Percentiles rank a stretch among this genome's conserved stretches.
These are phyloP conservation scores for Magnaporthales sp. DNA, from an alignment of 2,329 filamentous ascomycete species.

Conservation along the genomic window DNA sequence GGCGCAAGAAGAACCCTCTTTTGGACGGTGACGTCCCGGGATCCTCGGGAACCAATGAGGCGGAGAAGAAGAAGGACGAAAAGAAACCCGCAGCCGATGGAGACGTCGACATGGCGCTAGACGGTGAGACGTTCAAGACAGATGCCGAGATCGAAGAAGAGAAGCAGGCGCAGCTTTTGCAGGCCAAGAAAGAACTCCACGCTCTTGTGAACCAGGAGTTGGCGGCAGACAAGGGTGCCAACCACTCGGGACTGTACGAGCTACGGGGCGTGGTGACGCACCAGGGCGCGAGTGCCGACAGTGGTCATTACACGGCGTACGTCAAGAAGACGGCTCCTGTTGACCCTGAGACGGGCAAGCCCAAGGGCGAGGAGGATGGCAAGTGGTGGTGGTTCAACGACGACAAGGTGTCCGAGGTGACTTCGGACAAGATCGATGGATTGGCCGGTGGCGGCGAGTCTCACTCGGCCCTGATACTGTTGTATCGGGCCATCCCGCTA, in stretches of 20 bases:
- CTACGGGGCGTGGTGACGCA: constrained; percentile 91
- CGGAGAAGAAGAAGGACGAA: constrained; percentile 31
- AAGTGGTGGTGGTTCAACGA: constrained; percentile 99
- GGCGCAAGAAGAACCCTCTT: constrained; percentile 59
- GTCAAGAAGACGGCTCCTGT: constrained; percentile 80
- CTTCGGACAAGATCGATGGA: constrained; percentile 81
- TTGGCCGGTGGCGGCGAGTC: constrained; percentile 84
- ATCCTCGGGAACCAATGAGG: not conserved
- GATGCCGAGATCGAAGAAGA: constrained; percentile 90
- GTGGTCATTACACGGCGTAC: constrained; percentile 95
- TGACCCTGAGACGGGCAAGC: constrained; percentile 67
- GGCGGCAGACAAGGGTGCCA: constrained; percentile 69
- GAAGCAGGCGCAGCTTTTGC: constrained; percentile 62
- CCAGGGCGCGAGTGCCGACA: constrained; percentile 93
- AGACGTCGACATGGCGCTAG: constrained; percentile 67
- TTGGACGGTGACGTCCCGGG: constrained; percentile 24
- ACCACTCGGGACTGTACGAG: constrained; percentile 93
- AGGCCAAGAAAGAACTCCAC: constrained; percentile 82
- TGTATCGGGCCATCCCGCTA: constrained; percentile 68
- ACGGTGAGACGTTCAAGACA: constrained; percentile 72
- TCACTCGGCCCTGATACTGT: constrained; percentile 71
- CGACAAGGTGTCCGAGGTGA: constrained; percentile 90
- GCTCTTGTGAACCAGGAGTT: constrained; percentile 68
- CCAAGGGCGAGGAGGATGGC: constrained; percentile 58
- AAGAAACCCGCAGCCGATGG: constrained; percentile 26